Conservation (phyloP, 768 basidiomycete genomes). For the Kwoniella europaea region DNA sequence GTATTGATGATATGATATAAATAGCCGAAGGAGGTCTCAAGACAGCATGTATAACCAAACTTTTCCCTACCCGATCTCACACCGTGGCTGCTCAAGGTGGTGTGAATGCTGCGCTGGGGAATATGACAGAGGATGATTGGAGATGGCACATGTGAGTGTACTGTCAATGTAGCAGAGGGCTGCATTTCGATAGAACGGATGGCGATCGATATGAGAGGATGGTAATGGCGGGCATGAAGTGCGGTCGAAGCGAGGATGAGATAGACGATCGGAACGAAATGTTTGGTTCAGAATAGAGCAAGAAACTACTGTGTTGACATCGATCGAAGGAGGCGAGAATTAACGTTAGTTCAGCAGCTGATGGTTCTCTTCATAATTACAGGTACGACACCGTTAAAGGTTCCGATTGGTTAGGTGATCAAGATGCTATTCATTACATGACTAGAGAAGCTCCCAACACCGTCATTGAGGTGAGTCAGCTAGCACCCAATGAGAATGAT, state of each 20-base stretch:
- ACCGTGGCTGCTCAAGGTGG: slow-evolving; percentile 99
- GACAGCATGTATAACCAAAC: slow-evolving; percentile 98
- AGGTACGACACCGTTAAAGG: slow-evolving; percentile 78
- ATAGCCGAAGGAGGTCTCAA: slow-evolving; percentile 94
- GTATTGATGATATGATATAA: not conserved
- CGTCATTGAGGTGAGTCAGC: slow-evolving; percentile 75
- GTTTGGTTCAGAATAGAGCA: too few relatives aligned
- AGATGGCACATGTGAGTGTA: slow-evolving; percentile 86
- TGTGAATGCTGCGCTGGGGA: slow-evolving; percentile 77
- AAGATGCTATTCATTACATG: slow-evolving; percentile 99
- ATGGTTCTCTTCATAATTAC: not conserved
- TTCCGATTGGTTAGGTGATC: slow-evolving; percentile 99
- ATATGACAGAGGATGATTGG: slow-evolving; percentile 99
- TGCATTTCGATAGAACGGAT: too few relatives aligned
- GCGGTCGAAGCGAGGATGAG: not conserved
- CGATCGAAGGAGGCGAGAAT: too few relatives aligned
- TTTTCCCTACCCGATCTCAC: slow-evolving; percentile 97
- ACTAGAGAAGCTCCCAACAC: slow-evolving; percentile 93
- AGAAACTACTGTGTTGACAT: not conserved
- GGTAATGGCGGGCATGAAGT: not conserved
- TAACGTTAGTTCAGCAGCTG: too few relatives aligned
- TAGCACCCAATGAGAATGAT: not conserved
- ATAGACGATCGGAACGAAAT: too few relatives aligned
- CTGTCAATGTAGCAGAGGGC: too few relatives aligned
- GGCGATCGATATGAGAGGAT: not conserved